Base-by-base conservation (phyloP, 208 protist species). In the Angomonas ambiguus region DNA sequence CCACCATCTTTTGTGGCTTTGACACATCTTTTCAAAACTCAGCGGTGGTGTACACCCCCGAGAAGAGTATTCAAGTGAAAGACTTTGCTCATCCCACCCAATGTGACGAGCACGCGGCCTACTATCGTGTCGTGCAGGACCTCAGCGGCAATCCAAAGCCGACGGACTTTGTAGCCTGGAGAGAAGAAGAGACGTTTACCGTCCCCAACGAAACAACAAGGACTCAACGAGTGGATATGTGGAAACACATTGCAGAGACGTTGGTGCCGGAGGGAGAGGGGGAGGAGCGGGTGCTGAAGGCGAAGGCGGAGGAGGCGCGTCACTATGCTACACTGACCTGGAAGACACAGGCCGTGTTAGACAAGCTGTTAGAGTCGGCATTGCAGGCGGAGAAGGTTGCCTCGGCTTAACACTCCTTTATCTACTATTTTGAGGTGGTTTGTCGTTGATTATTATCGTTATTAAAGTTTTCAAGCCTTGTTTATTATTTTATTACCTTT, bases 291-390 rank as follows among this genome's bases (percentile, higher is more conserved):
- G 71, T 53, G n/a, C 32, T 80, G 10, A 55, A 67, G 38, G 79
- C 77, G 25, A 34, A 79, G 4, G 58, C 69, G 25, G 73, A 83
- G 45, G 62, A 61, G 42, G 8, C 49, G 10, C 8, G 49, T 5
- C 49, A 67, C 61, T 91, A 77, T 74, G 77, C 74, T 18, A 73
- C 57, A 0, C 63, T 72, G 2, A 64, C 79, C 20, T 88, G 72
- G 70, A 76, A 72, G 51, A 91, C 76, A 53, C 85, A 91, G 82
- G 68, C 65, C 1, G 80, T 88, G 35, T 80, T 87, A 69, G 81
- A 87, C 55, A 82, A 76, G 63, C 63, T 88, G 60, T 60, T 86
- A 10, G 76, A 91, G 68, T 79, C 79, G 31, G 80, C 84, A 18
- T 63, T 51, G 27, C 67, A 74, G 49, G 72, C 10, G 56, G 30